Evolutionary conservation across 2,329 filamentous ascomycete species (phyloP), one percentile per base, ranked within the genome.

Genomic region (Epicoccum sorghinum): DNA sequence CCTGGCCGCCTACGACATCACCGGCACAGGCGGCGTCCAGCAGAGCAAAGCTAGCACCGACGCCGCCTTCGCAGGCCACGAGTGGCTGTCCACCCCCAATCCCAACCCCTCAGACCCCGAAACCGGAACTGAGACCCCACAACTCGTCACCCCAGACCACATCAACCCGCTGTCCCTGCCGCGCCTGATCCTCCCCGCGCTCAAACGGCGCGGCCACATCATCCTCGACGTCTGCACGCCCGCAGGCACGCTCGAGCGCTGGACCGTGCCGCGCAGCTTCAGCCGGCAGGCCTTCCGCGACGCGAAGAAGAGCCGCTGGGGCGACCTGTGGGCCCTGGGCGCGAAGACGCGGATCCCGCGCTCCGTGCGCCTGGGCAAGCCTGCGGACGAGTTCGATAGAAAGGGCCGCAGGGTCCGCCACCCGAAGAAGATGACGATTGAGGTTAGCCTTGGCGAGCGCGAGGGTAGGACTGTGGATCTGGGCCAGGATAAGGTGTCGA

Each of bases 311-410:
- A 84, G 89, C 0, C 79, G 79, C 47, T 98, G 93, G 95, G 95
- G 95, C 35, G 95, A 98, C 72, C 80, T 98, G 8, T 99, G 95
- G 95, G 92, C 93, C 0, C 80, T 98, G 0, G 95, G 95, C 0
- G 93, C 93, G 22, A 98, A 98, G 81, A 96, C 91, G 0, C 83
- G 91, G 10, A 83, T 89, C 4, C 69, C 75, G 2, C 80, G 90
- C 41, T 80, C 78, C 12, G 77, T 89, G 38, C 83, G 86, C 7
- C 75, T 89, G 3, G 89, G 89, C 3, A 70, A 58, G 8, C 69
- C 72, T 68, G 47, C 73, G 66, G 65, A 73, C 65, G 56, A 78
- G 74, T 58, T 76, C 70, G 75, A 62, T 50, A 75, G 64, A 70
- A 77, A 68, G 70, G 75, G 61, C 50, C 69, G 60, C 57, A 74